Evolutionary conservation across 495 filamentous ascomycete species (phyloP).

Genomic region (Delitschia confertaspora): DNA sequence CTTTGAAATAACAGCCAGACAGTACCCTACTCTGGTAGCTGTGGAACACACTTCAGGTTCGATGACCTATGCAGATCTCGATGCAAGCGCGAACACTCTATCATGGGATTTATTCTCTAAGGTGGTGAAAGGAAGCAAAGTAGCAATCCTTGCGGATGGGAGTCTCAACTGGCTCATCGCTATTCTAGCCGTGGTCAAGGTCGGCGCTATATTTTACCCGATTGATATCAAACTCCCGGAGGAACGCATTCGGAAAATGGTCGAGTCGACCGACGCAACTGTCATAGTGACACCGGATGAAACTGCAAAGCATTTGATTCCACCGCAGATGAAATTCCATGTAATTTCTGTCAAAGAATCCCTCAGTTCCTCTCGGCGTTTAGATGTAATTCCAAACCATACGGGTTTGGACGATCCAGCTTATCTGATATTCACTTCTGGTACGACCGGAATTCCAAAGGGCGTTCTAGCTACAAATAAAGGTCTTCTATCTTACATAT

Average conservation of each 20-base stretch:
- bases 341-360: background rate
- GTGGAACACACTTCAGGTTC: background rate
- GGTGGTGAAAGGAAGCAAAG: conserved; percentile 25
- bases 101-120: background rate
- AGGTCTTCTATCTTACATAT: conserved; percentile 35
- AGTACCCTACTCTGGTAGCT: conserved; percentile 1
- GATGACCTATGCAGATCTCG: conserved; percentile 27
- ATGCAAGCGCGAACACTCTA: conserved; percentile 2
- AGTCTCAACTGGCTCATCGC: conserved; percentile 37
- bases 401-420: conserved; percentile 8
- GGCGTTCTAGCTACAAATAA: conserved; percentile 44
- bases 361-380: no score
- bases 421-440: conserved; percentile 43
- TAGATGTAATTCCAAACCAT: no score
- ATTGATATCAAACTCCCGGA: conserved; percentile 23
- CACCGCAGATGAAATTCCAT: no score
- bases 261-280: background rate
- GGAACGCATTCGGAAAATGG: background rate
- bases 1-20: conserved; percentile 2
- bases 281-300: no score
- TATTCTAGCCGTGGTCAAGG: conserved; percentile 32
- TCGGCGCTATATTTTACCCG: conserved; percentile 32
- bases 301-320: no score
- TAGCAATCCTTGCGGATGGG: conserved; percentile 33
- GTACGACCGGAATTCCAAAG: conserved; percentile 46